Evolutionary conservation across 106 monocot species (phyloP), one percentile per base, ranked within the genome.

Genomic region (Hemerocallis citrina): DNA sequence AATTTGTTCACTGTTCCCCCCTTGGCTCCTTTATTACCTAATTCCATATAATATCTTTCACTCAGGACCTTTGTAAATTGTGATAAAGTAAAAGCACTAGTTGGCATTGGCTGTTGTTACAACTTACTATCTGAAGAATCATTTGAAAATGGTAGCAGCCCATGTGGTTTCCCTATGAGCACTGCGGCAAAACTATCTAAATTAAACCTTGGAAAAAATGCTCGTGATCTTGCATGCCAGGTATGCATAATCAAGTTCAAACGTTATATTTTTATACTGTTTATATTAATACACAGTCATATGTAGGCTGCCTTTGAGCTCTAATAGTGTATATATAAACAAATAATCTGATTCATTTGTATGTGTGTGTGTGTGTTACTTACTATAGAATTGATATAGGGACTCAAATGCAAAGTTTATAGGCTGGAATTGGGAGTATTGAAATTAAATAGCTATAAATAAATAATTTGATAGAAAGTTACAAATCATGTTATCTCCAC

Each of bases 161-260:
- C 37, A 31, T 78, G 49, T 72, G 75, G 96, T 49, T 91, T 91
- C 63, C 96, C 96, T 35, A 70, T 98, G 75, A 98, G 96, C 67
- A 79, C 61, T 59, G 78, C 68, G 37, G 82, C 72, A 48, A 87
- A 84, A 62, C 11, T 63, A 24, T 66, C 59, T 41, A 62, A 56
- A 13, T 57, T 80, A 39, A 40, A 13, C 4, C 72, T 98, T 61
- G 84, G 87, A 52, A 91, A 81, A 81, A 91, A 62, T 75, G 81
- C 79, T 55, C 80, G 87, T 62, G 96, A 98, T 79, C 91, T 98
- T 81, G 90, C 84, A 61, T 98, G 96, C 59, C 96, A 98, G 90
- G 95, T 90, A 73, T 19, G 0, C 33, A 7, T 55, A 31, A 27
- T 59, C 34, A 23, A 12, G 38, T 52, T 24, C 51, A 25, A 3